phyloP scores from a whole-genome alignment of 495 filamentous ascomycete genomes.

The Aspergillus nidulans region DNA sequence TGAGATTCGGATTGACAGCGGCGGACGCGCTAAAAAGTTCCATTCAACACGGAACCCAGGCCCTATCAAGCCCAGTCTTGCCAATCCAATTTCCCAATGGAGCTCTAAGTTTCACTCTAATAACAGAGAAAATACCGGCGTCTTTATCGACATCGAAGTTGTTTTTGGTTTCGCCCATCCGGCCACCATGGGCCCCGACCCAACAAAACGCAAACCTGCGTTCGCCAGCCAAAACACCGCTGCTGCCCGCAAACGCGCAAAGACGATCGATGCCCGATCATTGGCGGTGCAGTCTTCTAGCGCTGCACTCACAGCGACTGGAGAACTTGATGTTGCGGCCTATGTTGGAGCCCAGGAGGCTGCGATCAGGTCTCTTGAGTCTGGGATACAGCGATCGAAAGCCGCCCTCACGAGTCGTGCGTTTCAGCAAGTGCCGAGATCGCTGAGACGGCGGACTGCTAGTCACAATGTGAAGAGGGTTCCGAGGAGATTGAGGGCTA shows the following conservation, averaged over 20 bases:
- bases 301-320: constrained; percentile 65
- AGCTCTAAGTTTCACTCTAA: neutral
- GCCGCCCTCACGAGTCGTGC: constrained; percentile 64
- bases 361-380: constrained; percentile 80
- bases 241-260: constrained; percentile 56
- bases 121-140: neutral
- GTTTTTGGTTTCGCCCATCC: neutral
- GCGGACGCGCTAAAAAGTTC: constrained; percentile 21
- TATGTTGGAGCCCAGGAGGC: constrained; percentile 80
- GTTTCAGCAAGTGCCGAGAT: constrained; percentile 84
- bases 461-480: constrained; percentile 93
- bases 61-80: constrained; percentile 8
- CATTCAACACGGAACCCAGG: constrained; percentile 9
- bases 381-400: constrained; percentile 70
- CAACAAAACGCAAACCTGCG: constrained; percentile 31
- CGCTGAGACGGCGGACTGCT: constrained; percentile 79
- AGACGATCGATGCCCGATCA: constrained; percentile 62
- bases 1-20: too few species aligned
- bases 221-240: constrained; percentile 20
- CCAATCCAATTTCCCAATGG: neutral
- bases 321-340: constrained; percentile 72
- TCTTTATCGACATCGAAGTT: neutral
- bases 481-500: constrained; percentile 67
- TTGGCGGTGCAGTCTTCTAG: constrained; percentile 69
- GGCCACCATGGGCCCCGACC: constrained; percentile 33